Conservation (phyloP, 768 basidiomycete species). For the Lactarius tabidus region DNA sequence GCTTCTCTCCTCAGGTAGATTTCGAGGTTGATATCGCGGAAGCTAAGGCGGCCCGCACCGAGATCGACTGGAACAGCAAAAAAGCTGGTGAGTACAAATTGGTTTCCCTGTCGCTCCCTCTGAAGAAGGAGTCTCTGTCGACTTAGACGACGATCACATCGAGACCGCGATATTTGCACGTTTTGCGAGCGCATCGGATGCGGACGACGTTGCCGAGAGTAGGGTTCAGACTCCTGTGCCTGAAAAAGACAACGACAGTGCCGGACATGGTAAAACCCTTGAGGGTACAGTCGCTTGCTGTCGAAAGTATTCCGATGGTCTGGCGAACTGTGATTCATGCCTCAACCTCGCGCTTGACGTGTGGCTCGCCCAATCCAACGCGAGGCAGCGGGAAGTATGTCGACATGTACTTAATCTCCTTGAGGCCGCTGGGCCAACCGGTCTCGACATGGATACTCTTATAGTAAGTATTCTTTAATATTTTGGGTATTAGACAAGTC, state of each 20-base stretch:
- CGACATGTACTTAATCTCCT: slow-evolving; percentile 4
- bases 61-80: slow-evolving; percentile 83
- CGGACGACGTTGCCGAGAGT: neutral
- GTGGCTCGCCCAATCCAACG: slow-evolving; percentile 26
- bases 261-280: slow-evolving; percentile 42
- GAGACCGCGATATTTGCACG: slow-evolving; percentile 61
- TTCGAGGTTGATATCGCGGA: slow-evolving; percentile 66
- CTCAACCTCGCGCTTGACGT: slow-evolving; percentile 27
- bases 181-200: slow-evolving; percentile 26
- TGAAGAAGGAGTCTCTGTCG: neutral
- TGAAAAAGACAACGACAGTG: slow-evolving; percentile 2
- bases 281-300: slow-evolving; percentile 50
- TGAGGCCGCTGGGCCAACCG: slow-evolving; percentile 22
- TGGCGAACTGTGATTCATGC: slow-evolving; percentile 36
- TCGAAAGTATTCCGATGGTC: slow-evolving; percentile 25
- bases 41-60: slow-evolving; percentile 50
- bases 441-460: slow-evolving; percentile 29
- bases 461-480: slow-evolving; percentile 29
- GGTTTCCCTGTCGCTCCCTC: neutral
- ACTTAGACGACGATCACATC: slow-evolving; percentile 76
- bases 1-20: slow-evolving; percentile 48
- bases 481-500: neutral
- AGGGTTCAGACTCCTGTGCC: neutral
- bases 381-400: slow-evolving; percentile 6
- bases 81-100: slow-evolving; percentile 59